phyloP scores from a whole-genome alignment of 2,329 filamentous ascomycete genomes.

The Trichoderma guizhouense region DNA sequence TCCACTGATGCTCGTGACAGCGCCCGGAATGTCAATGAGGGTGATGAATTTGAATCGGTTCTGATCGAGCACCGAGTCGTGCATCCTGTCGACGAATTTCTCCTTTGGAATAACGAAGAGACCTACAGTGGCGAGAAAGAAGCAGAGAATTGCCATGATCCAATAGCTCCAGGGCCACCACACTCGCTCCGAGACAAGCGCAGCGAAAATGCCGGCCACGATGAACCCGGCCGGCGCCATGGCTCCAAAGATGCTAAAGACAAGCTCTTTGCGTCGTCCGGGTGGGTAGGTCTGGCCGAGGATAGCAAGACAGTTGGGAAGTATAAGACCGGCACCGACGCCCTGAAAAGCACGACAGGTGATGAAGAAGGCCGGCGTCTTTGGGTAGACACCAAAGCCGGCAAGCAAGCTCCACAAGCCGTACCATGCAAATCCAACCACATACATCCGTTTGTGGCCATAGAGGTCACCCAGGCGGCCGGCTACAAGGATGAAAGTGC shows the following conservation, averaged over 20 bases:
- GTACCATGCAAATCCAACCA: constrained; percentile 50
- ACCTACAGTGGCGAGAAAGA: constrained; percentile 27
- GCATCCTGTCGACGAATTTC: no score
- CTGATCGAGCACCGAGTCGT: not conserved
- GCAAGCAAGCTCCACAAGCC: constrained; percentile 45
- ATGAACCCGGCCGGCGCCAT: constrained; percentile 33
- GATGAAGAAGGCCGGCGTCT: constrained; percentile 40
- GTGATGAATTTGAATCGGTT: constrained; percentile 17
- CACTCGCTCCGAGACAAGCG: constrained; percentile 20
- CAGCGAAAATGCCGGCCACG: constrained; percentile 28
- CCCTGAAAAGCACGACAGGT: constrained; percentile 50
- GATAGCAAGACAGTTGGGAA: constrained; percentile 58
- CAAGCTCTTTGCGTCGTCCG: constrained; percentile 33
- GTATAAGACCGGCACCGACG: constrained; percentile 51
- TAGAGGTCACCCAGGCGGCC: constrained; percentile 52
- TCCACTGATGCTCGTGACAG: constrained; percentile 44
- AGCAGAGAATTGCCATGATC: constrained; percentile 33
- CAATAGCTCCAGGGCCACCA: constrained; percentile 46
- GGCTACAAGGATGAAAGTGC: constrained; percentile 52
- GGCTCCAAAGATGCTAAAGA: constrained; percentile 36
- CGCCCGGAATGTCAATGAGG: constrained; percentile 34
- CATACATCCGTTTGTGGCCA: constrained; percentile 49
- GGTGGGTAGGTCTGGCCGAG: constrained; percentile 49
- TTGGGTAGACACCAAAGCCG: constrained; percentile 33
- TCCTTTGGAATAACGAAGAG: constrained; percentile 29